Percentiles rank a stretch among this genome's conserved stretches.
These are phyloP conservation scores for Acrocalymma vagum DNA, from an alignment of 2,329 filamentous ascomycete species.

Conservation along the genomic window DNA sequence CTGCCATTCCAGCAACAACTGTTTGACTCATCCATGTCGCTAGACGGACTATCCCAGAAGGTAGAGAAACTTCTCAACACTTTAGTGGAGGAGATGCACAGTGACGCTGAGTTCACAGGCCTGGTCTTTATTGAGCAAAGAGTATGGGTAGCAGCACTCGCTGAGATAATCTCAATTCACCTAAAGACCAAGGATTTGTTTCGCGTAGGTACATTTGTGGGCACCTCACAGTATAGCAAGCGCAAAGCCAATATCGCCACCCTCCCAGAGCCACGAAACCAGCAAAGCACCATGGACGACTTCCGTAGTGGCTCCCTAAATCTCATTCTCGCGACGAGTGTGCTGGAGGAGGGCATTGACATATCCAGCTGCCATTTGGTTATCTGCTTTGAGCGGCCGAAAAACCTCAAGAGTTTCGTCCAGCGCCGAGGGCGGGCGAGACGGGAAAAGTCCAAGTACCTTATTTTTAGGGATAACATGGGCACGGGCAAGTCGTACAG, in stretches of 20 bases:
- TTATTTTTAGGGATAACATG: conserved; percentile 56
- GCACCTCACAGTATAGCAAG: conserved; percentile 53
- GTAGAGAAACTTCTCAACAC: conserved; percentile 46
- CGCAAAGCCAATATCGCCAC: conserved; percentile 60
- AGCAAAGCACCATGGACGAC: conserved; percentile 62
- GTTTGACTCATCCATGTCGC: conserved; percentile 11
- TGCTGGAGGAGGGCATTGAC: conserved; percentile 70
- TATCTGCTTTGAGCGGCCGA: conserved; percentile 69
- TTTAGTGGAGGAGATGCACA: conserved; percentile 41
- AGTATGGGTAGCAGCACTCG: conserved; percentile 53
- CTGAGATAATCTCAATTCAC: conserved; percentile 45
- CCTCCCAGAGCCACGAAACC: conserved; percentile 56
- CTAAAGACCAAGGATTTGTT: conserved; percentile 43
- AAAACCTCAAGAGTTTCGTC: conserved; percentile 70
- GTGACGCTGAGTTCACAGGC: conserved; percentile 44
- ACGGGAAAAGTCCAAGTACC: conserved; percentile 63
- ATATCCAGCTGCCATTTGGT: conserved; percentile 71
- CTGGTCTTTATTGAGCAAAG: conserved; percentile 59
- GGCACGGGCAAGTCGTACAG: conserved; percentile 40
- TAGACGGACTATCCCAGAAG: conserved; percentile 42
- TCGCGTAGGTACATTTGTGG: conserved; percentile 61
- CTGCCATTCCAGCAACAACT: conserved; percentile 16
- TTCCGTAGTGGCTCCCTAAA: conserved; percentile 63
- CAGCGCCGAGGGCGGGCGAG: conserved; percentile 72
- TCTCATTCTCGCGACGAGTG: conserved; percentile 65